phyloP scores from a whole-genome alignment of 2,329 filamentous ascomycete genomes.

The Myriosclerotinia duriaeana region DNA sequence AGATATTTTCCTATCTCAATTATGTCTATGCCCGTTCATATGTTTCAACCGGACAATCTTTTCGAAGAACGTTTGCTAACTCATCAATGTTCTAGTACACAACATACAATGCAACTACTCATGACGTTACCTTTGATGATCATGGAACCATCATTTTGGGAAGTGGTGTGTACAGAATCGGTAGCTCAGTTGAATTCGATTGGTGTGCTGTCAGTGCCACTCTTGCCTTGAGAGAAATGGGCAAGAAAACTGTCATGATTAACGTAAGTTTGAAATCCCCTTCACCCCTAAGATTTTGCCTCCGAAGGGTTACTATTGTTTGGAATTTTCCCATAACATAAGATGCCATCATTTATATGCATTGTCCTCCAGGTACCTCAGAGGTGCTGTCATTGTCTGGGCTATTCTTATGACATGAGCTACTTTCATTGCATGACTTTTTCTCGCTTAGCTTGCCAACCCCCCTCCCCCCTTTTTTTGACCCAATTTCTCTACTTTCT shows the following conservation, averaged over 20 bases:
- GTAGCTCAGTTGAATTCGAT: slow-evolving; percentile 96
- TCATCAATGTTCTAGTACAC: slow-evolving; percentile 58
- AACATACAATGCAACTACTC: slow-evolving; percentile 92
- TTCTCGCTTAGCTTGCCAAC: too few relatives aligned
- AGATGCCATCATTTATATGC: too few relatives aligned
- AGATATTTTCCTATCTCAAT: neutral
- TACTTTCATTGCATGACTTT: too few relatives aligned
- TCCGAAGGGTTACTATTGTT: too few relatives aligned
- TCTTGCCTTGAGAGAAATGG: slow-evolving; percentile 76
- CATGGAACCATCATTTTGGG: slow-evolving; percentile 87
- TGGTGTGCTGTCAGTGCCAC: slow-evolving; percentile 96
- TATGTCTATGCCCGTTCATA: neutral
- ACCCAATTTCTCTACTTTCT: too few relatives aligned
- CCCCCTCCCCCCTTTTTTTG: too few relatives aligned
- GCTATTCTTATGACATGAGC: too few relatives aligned
- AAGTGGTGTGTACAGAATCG: slow-evolving; percentile 95
- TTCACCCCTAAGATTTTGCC: too few relatives aligned
- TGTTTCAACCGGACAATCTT: neutral
- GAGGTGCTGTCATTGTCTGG: too few relatives aligned
- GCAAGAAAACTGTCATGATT: slow-evolving; percentile 97
- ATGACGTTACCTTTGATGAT: slow-evolving; percentile 93
- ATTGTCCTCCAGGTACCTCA: too few relatives aligned
- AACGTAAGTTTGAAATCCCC: slow-evolving; percentile 49
- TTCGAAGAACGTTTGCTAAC: neutral
- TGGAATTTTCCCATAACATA: too few relatives aligned